Evolutionary conservation across 805 yeast species (phyloP).

Genomic region (Pichia phayaonensis): DNA sequence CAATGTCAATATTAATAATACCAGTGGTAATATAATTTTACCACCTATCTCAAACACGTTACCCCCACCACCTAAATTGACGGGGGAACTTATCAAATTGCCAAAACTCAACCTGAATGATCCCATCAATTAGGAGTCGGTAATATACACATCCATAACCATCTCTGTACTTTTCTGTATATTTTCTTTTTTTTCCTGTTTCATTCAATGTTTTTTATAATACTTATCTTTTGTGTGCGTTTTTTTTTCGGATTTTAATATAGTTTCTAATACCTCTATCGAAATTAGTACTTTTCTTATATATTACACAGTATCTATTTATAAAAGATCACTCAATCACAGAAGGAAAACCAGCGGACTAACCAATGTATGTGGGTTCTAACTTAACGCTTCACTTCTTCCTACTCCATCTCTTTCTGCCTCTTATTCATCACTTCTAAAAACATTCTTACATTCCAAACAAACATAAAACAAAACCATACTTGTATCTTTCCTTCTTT

Average conservation of each 20-base stretch:
- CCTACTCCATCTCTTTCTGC: neutral
- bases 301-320: neutral
- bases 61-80: neutral
- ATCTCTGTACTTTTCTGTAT: neutral
- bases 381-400: no score
- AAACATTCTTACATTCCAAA: slow-evolving; percentile 74
- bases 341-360: neutral
- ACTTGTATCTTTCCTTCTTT: slow-evolving; percentile 87
- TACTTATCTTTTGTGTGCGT: neutral
- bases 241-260: neutral
- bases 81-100: neutral
- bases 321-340: slow-evolving; percentile 2
- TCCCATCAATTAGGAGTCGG: neutral
- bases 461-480: slow-evolving; percentile 95
- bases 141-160: neutral
- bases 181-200: neutral
- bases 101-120: neutral
- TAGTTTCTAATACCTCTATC: neutral
- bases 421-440: slow-evolving; percentile 26
- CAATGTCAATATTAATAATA: neutral
- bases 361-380: no score
- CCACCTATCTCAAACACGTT: neutral
- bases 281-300: neutral
- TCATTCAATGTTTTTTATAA: neutral
- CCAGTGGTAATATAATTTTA: neutral